A percentile compares a stretch with the other conserved stretches of the same genome.
Conservation (phyloP, 2,329 filamentous ascomycete species). For the Fusarium irregulare region DNA sequence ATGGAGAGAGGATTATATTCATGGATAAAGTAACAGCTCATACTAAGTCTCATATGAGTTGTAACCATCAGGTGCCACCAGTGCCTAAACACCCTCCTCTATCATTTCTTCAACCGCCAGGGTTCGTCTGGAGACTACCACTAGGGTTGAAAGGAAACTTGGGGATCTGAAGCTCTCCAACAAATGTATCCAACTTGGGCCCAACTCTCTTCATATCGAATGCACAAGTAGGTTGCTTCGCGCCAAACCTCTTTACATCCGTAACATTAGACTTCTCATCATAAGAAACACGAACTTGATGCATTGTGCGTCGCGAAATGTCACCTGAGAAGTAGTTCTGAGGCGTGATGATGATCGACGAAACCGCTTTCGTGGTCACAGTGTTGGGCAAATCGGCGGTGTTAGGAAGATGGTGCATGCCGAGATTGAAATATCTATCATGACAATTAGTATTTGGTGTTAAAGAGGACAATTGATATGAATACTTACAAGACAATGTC, state of each 20-base stretch:
- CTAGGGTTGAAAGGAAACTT: constrained; percentile 35
- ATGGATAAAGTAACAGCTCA: too few relatives aligned
- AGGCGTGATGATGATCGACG: constrained; percentile 27
- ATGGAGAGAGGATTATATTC: too few relatives aligned
- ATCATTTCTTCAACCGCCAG: constrained; percentile 13
- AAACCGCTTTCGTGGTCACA: constrained; percentile 23
- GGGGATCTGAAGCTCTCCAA: constrained; percentile 29
- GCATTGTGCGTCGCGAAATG: constrained; percentile 22
- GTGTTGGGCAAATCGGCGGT: constrained; percentile 31
- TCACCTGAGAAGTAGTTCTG: constrained; percentile 31
- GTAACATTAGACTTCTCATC: constrained; percentile 17
- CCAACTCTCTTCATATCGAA: constrained; percentile 9
- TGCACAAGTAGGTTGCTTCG: constrained; percentile 26
- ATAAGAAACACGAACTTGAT: constrained; percentile 21
- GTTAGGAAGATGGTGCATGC: constrained; percentile 36
- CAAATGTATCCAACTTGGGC: constrained; percentile 23
- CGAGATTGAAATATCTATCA: constrained; percentile 25
- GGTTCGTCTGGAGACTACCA: constrained; percentile 35
- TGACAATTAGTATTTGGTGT: background rate
- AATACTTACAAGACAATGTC: constrained; percentile 27
- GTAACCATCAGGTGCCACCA: too few relatives aligned
- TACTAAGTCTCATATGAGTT: too few relatives aligned
- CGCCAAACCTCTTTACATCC: constrained; percentile 22
- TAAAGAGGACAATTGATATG: rapidly evolving
- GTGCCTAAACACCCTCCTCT: too few relatives aligned